A percentile compares a stretch with the other conserved stretches of the same genome.
Evolutionary conservation across 2,329 filamentous ascomycete species (phyloP).

Genomic region (Fusarium hostae): DNA sequence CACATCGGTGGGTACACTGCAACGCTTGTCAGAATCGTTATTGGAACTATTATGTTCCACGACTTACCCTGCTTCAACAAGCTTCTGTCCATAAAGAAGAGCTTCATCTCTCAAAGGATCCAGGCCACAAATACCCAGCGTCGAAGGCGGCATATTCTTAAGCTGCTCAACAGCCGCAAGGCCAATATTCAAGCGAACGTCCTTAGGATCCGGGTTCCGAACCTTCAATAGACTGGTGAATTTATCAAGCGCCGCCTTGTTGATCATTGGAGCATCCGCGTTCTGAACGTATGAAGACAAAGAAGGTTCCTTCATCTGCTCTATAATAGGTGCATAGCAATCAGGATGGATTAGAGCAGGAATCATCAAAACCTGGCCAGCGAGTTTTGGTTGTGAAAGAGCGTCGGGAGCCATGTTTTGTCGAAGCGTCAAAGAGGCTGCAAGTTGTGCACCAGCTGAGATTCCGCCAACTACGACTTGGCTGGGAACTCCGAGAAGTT

Average conservation of each 20-base stretch:
- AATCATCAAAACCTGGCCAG: slow-evolving; percentile 64
- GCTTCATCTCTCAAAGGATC: slow-evolving; percentile 62
- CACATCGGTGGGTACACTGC: slow-evolving; percentile 59
- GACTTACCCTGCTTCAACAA: slow-evolving; percentile 57
- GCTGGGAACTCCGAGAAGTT: background rate
- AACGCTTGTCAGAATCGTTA: background rate
- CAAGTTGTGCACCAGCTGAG: slow-evolving; percentile 59
- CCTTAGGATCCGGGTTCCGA: slow-evolving; percentile 31
- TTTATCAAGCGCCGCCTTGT: slow-evolving; percentile 38
- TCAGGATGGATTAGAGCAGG: slow-evolving; percentile 52
- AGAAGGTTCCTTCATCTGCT: slow-evolving; percentile 50
- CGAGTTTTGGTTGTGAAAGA: slow-evolving; percentile 47
- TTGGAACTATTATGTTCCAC: too few relatives aligned
- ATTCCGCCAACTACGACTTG: slow-evolving; percentile 60
- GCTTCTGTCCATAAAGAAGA: slow-evolving; percentile 56
- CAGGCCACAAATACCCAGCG: slow-evolving; percentile 57
- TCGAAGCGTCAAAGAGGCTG: slow-evolving; percentile 54
- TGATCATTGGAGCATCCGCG: slow-evolving; percentile 55
- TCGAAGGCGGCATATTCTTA: slow-evolving; percentile 55
- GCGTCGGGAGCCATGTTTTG: slow-evolving; percentile 48
- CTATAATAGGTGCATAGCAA: slow-evolving; percentile 45
- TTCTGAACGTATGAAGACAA: slow-evolving; percentile 59
- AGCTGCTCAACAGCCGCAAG: slow-evolving; percentile 49
- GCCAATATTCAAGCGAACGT: slow-evolving; percentile 53
- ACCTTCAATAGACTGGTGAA: slow-evolving; percentile 47